phyloP scores from a whole-genome alignment of 2,329 filamentous ascomycete genomes.

The Verticillium longisporum region DNA sequence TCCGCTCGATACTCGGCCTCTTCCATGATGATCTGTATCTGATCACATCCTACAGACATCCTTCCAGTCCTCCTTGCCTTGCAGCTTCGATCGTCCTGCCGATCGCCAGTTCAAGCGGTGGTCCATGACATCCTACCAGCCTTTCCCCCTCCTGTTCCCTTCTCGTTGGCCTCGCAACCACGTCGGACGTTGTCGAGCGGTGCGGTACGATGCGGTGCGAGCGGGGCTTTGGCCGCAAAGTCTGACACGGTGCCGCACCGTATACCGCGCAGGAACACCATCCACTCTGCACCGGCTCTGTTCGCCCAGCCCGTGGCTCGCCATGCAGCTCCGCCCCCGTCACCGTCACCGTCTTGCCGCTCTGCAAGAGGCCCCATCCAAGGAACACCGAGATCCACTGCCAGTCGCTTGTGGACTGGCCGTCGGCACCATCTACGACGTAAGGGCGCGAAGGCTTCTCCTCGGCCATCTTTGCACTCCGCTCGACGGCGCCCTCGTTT shows the following conservation, averaged over 20 bases:
- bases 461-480: background rate
- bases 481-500: background rate
- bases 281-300: background rate
- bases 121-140: background rate
- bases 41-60: background rate
- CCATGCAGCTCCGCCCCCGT: background rate
- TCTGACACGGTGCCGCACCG: background rate
- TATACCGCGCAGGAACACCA: background rate
- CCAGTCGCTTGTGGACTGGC: background rate
- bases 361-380: background rate
- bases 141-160: background rate
- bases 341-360: background rate
- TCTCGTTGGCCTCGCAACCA: background rate
- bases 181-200: background rate
- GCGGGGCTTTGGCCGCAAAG: background rate
- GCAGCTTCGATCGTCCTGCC: background rate
- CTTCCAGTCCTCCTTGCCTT: background rate
- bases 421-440: background rate
- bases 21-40: background rate
- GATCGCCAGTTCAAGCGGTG: background rate
- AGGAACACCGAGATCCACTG: background rate
- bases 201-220: constrained; percentile 5
- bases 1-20: background rate
- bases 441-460: background rate
- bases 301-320: background rate